phyloP scores from a whole-genome alignment of 2,329 filamentous ascomycete species.

The Cordyceps pruinosa region DNA sequence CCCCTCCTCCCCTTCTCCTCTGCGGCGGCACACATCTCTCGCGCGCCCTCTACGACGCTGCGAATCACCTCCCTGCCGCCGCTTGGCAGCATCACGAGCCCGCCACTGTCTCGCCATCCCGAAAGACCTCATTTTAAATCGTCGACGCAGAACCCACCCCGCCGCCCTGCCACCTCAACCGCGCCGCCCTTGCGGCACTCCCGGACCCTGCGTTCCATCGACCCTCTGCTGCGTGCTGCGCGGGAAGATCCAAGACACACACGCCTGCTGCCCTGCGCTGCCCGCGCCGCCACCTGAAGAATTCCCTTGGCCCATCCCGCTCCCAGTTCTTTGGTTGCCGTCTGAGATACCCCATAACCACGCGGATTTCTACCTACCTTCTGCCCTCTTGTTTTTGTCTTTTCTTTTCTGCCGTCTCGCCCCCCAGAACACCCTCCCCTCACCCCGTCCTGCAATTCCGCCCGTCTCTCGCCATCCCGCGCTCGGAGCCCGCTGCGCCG shows the following conservation, averaged over 20 bases:
- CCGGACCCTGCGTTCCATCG: neutral
- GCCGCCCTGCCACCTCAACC: neutral
- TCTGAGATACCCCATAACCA: neutral
- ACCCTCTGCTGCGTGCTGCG: neutral
- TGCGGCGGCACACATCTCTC: no score
- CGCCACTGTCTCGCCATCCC: neutral
- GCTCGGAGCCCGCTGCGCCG: neutral
- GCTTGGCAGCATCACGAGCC: neutral
- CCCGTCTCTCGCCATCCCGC: neutral
- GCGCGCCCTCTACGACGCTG: no score
- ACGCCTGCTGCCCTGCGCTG: neutral
- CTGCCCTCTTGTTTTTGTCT: neutral
- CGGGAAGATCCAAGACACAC: neutral
- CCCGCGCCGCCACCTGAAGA: neutral
- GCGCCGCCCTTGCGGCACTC: neutral
- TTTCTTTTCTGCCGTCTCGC: neutral
- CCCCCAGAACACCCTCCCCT: neutral
- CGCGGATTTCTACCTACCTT: neutral
- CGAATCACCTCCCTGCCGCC: no score
- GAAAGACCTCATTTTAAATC: slow-evolving; percentile 4
- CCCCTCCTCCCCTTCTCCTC: no score
- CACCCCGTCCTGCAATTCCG: neutral
- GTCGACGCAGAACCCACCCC: neutral
- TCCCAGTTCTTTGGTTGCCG: neutral
- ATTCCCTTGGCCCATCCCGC: neutral